Conservation (phyloP, 176 grass and related monocot genomes). For the Oryza glumipatula region DNA sequence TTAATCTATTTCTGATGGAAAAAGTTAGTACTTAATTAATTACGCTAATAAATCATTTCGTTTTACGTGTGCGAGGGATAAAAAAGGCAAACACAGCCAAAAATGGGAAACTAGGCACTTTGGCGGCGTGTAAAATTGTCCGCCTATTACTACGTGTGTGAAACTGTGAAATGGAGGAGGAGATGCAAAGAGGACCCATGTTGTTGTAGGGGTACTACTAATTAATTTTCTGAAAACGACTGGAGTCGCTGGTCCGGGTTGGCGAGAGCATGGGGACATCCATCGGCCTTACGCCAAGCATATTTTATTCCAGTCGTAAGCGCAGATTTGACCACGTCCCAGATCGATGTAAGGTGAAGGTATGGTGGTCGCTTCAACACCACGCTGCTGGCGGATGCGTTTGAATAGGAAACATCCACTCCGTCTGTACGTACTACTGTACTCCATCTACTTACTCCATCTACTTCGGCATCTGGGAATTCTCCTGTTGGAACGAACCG, state of each 20-base stretch:
- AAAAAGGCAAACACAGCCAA: too few species aligned
- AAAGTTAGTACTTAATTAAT: too few species aligned
- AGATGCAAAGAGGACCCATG: neutral
- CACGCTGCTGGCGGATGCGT: slow-evolving; percentile 10
- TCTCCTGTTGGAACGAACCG: slow-evolving; percentile 3
- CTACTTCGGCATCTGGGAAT: neutral
- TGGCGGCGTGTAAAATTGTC: too few species aligned
- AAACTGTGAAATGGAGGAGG: neutral
- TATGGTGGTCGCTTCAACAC: slow-evolving; percentile 27
- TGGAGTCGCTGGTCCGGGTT: neutral
- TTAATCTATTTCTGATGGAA: too few species aligned
- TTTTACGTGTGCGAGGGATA: too few species aligned
- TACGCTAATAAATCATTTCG: too few species aligned
- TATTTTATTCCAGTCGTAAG: neutral
- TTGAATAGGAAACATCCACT: slow-evolving; percentile 41
- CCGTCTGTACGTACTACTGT: neutral
- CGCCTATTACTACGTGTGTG: too few species aligned
- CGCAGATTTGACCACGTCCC: slow-evolving; percentile 39
- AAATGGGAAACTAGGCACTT: too few species aligned
- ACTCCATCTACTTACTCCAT: too few species aligned
- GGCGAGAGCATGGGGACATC: neutral
- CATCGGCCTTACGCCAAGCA: neutral
- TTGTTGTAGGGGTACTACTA: neutral
- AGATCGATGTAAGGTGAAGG: slow-evolving; percentile 18
- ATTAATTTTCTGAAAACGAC: neutral